Percentiles rank a stretch among this genome's conserved stretches.
These are phyloP conservation scores for Inga oerstediana DNA, from an alignment of 306 rosid genomes.

Conservation along the genomic window DNA sequence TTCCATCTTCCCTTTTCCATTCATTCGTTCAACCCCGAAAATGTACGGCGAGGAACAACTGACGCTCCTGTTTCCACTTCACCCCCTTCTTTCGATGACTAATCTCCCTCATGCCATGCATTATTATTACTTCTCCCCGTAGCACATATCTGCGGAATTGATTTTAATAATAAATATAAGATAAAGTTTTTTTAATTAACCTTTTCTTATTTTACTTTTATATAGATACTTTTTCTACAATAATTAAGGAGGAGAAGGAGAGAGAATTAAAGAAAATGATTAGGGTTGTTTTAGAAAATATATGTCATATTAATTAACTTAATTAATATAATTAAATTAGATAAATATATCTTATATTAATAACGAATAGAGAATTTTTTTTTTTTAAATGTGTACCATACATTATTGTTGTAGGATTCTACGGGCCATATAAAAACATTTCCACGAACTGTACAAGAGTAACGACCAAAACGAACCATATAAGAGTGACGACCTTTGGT, in stretches of 20 bases:
- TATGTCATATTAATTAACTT: too few species aligned
- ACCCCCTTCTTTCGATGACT: conserved; percentile 3
- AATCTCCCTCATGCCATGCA: conserved; percentile 15
- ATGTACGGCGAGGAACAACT: conserved; percentile 52
- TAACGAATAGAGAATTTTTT: too few species aligned
- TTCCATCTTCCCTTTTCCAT: not conserved
- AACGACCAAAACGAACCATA: not conserved
- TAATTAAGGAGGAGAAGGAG: too few species aligned
- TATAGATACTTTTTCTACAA: accelerated
- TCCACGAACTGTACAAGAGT: not conserved
- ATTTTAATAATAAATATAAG: too few species aligned
- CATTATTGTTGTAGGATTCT: not conserved
- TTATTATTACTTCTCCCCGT: not conserved
- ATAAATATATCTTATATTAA: too few species aligned
- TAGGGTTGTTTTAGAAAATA: too few species aligned
- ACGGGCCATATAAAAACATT: not conserved
- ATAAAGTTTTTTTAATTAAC: too few species aligned
- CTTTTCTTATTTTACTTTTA: too few species aligned
- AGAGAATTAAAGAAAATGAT: too few species aligned
- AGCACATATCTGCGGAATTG: too few species aligned
- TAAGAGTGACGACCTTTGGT: not conserved
- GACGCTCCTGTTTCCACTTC: conserved; percentile 32
- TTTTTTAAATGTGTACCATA: too few species aligned
- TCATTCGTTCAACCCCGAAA: conserved; percentile 23
- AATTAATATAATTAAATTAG: too few species aligned